Conservation (phyloP, 2,329 filamentous ascomycete species). For the Cryphonectria parasitica region DNA sequence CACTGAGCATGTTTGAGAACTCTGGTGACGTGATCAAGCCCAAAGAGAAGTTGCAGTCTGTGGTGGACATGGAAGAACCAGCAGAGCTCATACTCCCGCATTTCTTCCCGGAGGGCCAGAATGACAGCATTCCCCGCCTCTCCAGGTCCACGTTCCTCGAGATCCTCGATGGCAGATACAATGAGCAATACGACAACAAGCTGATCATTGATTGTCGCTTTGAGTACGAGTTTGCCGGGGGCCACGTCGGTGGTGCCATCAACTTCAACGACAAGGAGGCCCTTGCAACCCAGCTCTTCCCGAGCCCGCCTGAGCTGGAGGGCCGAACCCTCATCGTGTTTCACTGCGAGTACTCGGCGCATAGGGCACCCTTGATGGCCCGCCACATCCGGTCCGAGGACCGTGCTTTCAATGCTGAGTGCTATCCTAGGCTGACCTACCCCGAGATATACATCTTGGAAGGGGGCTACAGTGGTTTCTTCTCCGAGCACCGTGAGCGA, state of each 20-base stretch:
- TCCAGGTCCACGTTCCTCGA: constrained; percentile 78
- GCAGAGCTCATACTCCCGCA: constrained; percentile 79
- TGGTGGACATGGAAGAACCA: constrained; percentile 82
- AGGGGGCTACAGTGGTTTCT: constrained; percentile 95
- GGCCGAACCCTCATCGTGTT: constrained; percentile 84
- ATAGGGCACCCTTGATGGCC: constrained; percentile 95
- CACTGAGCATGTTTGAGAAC: constrained; percentile 97
- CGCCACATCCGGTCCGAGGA: constrained; percentile 90
- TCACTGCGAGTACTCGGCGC: constrained; percentile 98
- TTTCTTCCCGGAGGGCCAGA: constrained; percentile 77
- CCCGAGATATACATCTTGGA: constrained; percentile 97
- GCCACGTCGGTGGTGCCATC: constrained; percentile 89
- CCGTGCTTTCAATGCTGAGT: constrained; percentile 80
- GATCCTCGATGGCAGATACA: constrained; percentile 85
- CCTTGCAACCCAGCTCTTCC: constrained; percentile 78
- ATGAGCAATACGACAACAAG: constrained; percentile 75
- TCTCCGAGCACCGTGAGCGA: constrained; percentile 72
- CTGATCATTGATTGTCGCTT: constrained; percentile 96
- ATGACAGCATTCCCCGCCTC: constrained; percentile 88
- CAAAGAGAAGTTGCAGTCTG: constrained; percentile 72
- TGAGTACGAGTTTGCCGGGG: constrained; percentile 97
- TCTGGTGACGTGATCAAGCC: constrained; percentile 85
- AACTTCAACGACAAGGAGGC: constrained; percentile 98
- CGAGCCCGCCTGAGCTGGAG: constrained; percentile 55
- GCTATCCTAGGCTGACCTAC: constrained; percentile 88